Conservation (phyloP, 345 rosid genomes). For the Combretum micranthum region DNA sequence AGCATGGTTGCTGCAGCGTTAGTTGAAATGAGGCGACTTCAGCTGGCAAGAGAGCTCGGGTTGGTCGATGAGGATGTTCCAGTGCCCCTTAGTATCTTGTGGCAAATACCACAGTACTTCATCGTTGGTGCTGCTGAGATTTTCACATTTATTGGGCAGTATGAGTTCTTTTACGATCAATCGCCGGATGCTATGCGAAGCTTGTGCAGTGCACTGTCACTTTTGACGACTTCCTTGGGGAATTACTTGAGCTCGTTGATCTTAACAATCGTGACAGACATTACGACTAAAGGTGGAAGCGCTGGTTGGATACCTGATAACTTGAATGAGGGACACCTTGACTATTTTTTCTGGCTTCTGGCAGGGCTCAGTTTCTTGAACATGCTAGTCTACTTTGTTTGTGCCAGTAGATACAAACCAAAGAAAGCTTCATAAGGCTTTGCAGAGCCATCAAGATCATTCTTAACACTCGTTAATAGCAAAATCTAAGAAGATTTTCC, state of each 20-base stretch:
- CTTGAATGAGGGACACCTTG: slow-evolving; percentile 38
- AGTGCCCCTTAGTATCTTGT: slow-evolving; percentile 13
- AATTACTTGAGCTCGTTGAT: slow-evolving; percentile 37
- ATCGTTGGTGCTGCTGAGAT: slow-evolving; percentile 16
- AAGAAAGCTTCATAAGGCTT: slow-evolving; percentile 14
- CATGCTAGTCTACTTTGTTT: slow-evolving; percentile 22
- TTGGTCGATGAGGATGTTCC: slow-evolving; percentile 9
- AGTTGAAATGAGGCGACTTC: slow-evolving; percentile 13
- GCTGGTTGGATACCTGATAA: slow-evolving; percentile 40
- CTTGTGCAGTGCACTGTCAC: slow-evolving; percentile 20
- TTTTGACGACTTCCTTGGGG: slow-evolving; percentile 32
- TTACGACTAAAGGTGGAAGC: slow-evolving; percentile 24
- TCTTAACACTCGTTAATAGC: too few relatives aligned
- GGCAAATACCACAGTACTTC: slow-evolving; percentile 25
- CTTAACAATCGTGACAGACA: slow-evolving; percentile 24
- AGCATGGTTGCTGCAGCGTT: slow-evolving; percentile 19
- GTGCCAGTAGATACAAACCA: slow-evolving; percentile 27
- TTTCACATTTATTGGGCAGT: slow-evolving; percentile 26
- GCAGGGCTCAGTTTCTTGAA: slow-evolving; percentile 31
- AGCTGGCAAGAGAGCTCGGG: slow-evolving; percentile 22
- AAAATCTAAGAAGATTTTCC: too few relatives aligned
- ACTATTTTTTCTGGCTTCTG: slow-evolving; percentile 39
- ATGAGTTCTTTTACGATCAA: slow-evolving; percentile 26
- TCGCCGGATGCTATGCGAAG: slow-evolving; percentile 27
- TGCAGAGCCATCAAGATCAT: too few relatives aligned